These are phyloP conservation scores for Clitopilus hobsonii DNA, from an alignment of 768 basidiomycete genomes.

Conservation along the genomic window DNA sequence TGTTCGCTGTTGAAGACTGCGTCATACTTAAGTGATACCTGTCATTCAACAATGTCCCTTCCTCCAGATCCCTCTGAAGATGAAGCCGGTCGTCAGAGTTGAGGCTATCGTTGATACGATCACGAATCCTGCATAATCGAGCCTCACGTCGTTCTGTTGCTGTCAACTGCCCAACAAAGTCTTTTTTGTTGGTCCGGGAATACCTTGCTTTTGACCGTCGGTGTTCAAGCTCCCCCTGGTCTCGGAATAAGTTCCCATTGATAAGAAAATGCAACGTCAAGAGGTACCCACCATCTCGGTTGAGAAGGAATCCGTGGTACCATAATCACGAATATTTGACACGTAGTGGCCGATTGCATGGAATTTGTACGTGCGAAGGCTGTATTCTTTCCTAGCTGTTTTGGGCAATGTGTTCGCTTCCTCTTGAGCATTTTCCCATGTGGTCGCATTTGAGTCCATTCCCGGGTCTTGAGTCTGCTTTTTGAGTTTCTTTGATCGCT, in stretches of 20 bases:
- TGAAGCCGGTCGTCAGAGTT: too few species aligned
- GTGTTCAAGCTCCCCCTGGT: constrained; percentile 31
- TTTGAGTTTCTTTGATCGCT: constrained; percentile 7
- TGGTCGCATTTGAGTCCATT: too few species aligned
- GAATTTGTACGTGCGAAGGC: background rate
- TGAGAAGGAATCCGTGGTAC: constrained; percentile 4
- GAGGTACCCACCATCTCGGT: constrained; percentile 6
- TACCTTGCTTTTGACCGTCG: constrained; percentile 27
- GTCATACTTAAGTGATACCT: too few species aligned
- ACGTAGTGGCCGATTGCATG: constrained; percentile 4
- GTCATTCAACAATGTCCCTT: too few species aligned
- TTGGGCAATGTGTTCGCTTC: too few species aligned
- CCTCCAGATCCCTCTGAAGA: too few species aligned
- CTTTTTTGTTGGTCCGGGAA: constrained; percentile 22
- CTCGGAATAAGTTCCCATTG: too few species aligned
- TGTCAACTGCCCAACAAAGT: constrained; percentile 17
- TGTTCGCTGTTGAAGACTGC: too few species aligned
- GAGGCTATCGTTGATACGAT: too few species aligned
- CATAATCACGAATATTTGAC: constrained; percentile 1
- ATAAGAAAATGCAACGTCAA: too few species aligned
- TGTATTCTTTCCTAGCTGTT: constrained; percentile 7
- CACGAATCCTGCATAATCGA: background rate
- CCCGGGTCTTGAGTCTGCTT: background rate
- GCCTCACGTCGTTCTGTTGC: constrained; percentile 4
- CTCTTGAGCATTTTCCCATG: too few species aligned